These are phyloP conservation scores for Knoxia roxburghii DNA, from an alignment of 257 asterid genomes.

Conservation along the genomic window DNA sequence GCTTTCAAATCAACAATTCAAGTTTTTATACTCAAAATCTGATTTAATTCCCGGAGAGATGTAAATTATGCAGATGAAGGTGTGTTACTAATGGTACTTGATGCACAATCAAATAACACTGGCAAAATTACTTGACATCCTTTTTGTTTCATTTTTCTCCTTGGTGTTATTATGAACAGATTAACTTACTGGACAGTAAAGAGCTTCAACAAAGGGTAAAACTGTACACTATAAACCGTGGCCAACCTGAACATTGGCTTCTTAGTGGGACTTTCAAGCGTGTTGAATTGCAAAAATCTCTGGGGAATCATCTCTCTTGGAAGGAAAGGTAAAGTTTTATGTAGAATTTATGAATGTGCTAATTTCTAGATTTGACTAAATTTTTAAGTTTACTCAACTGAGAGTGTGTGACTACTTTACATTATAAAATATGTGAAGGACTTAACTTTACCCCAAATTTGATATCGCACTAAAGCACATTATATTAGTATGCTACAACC, in stretches of 20 bases:
- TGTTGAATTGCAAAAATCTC: constrained; percentile 78
- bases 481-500: neutral
- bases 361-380: neutral
- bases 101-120: neutral
- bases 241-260: constrained; percentile 96
- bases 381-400: neutral
- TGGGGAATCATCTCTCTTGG: constrained; percentile 91
- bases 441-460: too few relatives aligned
- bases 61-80: too few relatives aligned
- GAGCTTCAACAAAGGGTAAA: constrained; percentile 92
- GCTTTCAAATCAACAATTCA: neutral
- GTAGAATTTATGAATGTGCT: constrained; percentile 1
- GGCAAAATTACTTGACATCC: constrained; percentile 9
- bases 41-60: neutral
- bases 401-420: neutral
- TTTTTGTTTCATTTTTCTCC: neutral
- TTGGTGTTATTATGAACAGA: constrained; percentile 36
- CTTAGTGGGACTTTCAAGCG: constrained; percentile 81
- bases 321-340: constrained; percentile 69
- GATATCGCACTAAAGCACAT: too few relatives aligned
- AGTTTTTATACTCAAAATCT: neutral
- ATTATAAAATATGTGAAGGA: too few relatives aligned
- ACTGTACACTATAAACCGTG: constrained; percentile 64
- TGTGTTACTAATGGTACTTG: neutral
- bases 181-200: constrained; percentile 79